Evolutionary conservation across 441 rosid species (phyloP).

Genomic region (Sinapis alba): DNA sequence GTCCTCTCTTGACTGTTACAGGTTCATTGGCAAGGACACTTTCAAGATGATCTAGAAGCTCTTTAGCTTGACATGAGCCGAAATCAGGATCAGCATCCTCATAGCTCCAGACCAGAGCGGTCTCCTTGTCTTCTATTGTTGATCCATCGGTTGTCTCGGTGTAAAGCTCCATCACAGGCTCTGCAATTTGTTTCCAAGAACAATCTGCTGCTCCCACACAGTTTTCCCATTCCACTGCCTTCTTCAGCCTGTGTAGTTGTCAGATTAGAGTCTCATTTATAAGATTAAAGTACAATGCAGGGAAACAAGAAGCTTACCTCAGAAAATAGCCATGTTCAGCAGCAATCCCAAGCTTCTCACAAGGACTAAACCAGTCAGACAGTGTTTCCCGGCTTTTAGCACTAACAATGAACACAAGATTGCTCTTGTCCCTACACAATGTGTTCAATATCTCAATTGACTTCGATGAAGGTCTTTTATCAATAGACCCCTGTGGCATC

Average conservation of each 20-base stretch:
- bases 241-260: conserved; percentile 47
- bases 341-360: conserved; percentile 76
- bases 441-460: conserved; percentile 20
- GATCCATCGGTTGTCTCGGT: conserved; percentile 76
- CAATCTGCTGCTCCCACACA: conserved; percentile 62
- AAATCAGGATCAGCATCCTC: conserved; percentile 95
- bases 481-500: not conserved
- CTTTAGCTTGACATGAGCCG: conserved; percentile 93
- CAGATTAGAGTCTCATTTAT: conserved; percentile 9
- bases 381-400: conserved; percentile 66
- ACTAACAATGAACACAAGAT: conserved; percentile 79
- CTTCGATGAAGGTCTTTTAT: not conserved
- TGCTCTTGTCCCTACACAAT: conserved; percentile 66
- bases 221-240: conserved; percentile 76
- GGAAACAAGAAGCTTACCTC: conserved; percentile 47
- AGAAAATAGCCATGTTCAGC: conserved; percentile 87
- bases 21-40: conserved; percentile 91
- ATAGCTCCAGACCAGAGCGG: conserved; percentile 77
- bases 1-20: conserved; percentile 84
- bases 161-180: conserved; percentile 90
- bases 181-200: conserved; percentile 90
- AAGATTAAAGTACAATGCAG: not conserved
- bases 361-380: conserved; percentile 69
- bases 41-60: conserved; percentile 90
- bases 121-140: conserved; percentile 78